Evolutionary conservation across 495 filamentous ascomycete species (phyloP).

Genomic region (Penicillium maclennaniae): DNA sequence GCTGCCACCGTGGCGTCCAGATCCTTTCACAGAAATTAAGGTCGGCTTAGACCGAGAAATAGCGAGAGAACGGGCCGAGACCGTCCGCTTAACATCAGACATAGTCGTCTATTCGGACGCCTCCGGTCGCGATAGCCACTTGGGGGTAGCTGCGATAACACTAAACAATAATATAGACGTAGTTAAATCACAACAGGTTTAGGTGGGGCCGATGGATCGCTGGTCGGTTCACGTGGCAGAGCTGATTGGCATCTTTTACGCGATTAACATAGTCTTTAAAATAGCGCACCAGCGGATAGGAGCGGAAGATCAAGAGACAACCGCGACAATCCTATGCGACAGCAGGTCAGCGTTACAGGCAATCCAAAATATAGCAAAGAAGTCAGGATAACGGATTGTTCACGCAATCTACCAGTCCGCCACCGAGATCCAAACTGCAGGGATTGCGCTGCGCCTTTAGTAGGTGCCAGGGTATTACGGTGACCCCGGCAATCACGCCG

Average conservation of each 20-base stretch:
- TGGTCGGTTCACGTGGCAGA: conserved; percentile 24
- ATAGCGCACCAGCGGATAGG: background rate
- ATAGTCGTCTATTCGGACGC: conserved; percentile 21
- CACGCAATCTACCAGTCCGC: conserved; percentile 17
- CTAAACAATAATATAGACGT: conserved; percentile 7
- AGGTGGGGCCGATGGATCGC: conserved; percentile 20
- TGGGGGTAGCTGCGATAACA: conserved; percentile 9
- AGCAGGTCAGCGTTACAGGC: conserved; percentile 21
- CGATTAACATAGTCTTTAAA: conserved; percentile 15
- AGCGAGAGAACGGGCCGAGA: conserved; percentile 13
- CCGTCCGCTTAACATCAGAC: background rate
- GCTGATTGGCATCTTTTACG: conserved; percentile 20
- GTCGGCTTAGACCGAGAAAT: conserved; percentile 17
- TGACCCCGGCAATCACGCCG: conserved; percentile 7
- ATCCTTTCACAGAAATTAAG: conserved; percentile 24
- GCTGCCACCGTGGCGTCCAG: conserved; percentile 17
- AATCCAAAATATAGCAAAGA: conserved; percentile 13
- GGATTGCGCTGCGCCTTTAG: conserved; percentile 15
- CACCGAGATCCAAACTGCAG: conserved; percentile 11
- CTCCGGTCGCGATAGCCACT: conserved; percentile 14
- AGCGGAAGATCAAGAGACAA: too few relatives aligned
- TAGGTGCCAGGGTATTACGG: conserved; percentile 19
- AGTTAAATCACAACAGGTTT: conserved; percentile 13
- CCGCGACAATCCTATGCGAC: conserved; percentile 12
- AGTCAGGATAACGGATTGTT: conserved; percentile 18